Evolutionary conservation across 2,329 filamentous ascomycete genomes (phyloP), one percentile per base, ranked within the genome.

Genomic region (Madurella mycetomatis): DNA sequence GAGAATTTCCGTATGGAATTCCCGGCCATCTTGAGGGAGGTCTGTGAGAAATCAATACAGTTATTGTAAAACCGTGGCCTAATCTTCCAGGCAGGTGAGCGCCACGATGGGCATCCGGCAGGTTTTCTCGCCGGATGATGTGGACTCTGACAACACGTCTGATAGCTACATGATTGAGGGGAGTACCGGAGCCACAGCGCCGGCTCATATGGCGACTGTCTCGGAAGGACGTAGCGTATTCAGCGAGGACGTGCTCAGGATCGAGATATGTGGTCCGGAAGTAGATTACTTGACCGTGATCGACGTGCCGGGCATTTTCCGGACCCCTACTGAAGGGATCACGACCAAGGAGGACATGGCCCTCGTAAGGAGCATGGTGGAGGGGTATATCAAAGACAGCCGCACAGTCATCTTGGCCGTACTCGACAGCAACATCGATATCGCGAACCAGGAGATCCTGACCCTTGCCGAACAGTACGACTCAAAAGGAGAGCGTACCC

Each of bases 261-360:
- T 76, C 17, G 73, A 75, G 44, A 76, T 78, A 32, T 69, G 67
- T 2, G 76, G 78, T 0, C 79, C 77, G 0, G 49, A 70, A 0
- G 67, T 74, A 69, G 60, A 74, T 2, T 74, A 80, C 17, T 68
- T 82, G 9, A 82, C 78, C 0, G 69, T 82, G 3, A 81, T 82
- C 7, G 79, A 82, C n/a, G 77, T 82, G 0, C 79, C 78, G 0
- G 79, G 78, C 0, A 80, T 81, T 41, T 81, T 82, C 53, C 71
- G 73, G 7, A 64, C 64, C 1, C 58, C 71, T 4, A 73, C 62
- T 0, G 54, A 58, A 45, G 75, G 75, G 0, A 30, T 74, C 1
- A 80, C 77, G 0, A 76, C 75, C 0, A 71, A 75, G 2, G 56
- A 55, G 0, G 79, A 81, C 54, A 78, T 78, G 4, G 47, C 55